These are phyloP conservation scores for Kodamaea anthophila DNA, from an alignment of 1,139 yeast genomes.

Conservation along the genomic window DNA sequence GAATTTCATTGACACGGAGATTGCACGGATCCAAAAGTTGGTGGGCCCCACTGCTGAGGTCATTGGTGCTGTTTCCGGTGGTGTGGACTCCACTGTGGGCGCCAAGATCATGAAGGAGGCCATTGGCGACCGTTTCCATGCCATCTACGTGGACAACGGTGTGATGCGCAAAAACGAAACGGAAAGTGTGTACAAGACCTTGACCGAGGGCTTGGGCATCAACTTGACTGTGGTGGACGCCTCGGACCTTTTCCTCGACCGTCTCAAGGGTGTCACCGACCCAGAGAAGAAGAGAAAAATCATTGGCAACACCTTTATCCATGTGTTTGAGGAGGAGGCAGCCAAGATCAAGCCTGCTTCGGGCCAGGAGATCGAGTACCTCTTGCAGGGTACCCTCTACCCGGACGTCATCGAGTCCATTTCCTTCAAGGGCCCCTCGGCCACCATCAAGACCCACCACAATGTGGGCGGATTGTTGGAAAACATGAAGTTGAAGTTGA, in stretches of 20 bases:
- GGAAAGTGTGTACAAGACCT: constrained; percentile 75
- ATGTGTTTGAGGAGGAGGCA: constrained; percentile 94
- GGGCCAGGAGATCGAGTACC: constrained; percentile 85
- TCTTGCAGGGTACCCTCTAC: constrained; percentile 94
- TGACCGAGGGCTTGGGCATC: constrained; percentile 90
- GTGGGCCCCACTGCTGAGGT: constrained; percentile 99
- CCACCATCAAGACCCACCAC: constrained; percentile 98
- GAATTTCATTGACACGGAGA: constrained; percentile 94
- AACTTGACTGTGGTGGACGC: constrained; percentile 95
- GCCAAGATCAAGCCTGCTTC: constrained; percentile 84
- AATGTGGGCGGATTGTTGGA: constrained; percentile 97
- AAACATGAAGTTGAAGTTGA: constrained; percentile 95
- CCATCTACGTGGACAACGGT: constrained; percentile 96
- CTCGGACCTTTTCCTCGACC: constrained; percentile 75
- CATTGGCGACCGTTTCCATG: constrained; percentile 98
- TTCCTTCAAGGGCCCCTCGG: constrained; percentile 98
- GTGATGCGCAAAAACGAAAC: constrained; percentile 95
- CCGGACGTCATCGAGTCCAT: constrained; percentile 99
- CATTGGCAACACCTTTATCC: constrained; percentile 96
- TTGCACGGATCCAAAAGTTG: constrained; percentile 78
- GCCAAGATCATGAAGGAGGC: constrained; percentile 98
- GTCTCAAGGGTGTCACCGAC: constrained; percentile 90
- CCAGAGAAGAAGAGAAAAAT: constrained; percentile 99
- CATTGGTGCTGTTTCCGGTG: constrained; percentile 99
- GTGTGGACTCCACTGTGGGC: constrained; percentile 99